Conservation (phyloP, 2,329 filamentous ascomycete species). For the Tetracladium maxilliforme region DNA sequence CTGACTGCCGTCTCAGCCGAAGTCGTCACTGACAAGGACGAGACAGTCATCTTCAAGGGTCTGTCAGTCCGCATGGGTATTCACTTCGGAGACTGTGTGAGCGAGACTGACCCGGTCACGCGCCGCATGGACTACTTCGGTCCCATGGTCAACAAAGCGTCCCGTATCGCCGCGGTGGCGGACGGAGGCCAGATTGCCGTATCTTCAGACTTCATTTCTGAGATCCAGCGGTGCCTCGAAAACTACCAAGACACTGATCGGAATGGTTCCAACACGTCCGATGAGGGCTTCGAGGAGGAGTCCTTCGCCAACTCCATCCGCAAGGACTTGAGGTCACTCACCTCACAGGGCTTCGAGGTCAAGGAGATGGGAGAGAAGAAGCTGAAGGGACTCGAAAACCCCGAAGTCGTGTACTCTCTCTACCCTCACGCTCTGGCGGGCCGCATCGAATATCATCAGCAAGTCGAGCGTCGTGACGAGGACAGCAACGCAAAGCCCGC, state of each 20-base stretch:
- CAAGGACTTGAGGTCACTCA: constrained; percentile 74
- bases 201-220: constrained; percentile 90
- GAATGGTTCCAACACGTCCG: constrained; percentile 50
- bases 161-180: constrained; percentile 84
- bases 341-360: constrained; percentile 86
- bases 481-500: constrained; percentile 36
- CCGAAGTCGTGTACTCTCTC: constrained; percentile 87
- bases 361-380: constrained; percentile 93
- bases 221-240: constrained; percentile 83
- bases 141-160: constrained; percentile 96
- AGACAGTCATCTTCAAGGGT: constrained; percentile 82
- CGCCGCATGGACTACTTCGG: constrained; percentile 99
- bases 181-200: constrained; percentile 96
- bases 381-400: constrained; percentile 93
- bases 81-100: constrained; percentile 88
- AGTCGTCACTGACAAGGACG: constrained; percentile 68
- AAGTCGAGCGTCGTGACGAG: constrained; percentile 10
- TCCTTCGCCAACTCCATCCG: constrained; percentile 62
- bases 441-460: constrained; percentile 53
- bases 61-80: constrained; percentile 95
- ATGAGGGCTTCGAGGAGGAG: constrained; percentile 66
- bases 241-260: constrained; percentile 78
- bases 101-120: constrained; percentile 89
- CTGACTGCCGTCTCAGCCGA: constrained; percentile 75
- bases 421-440: constrained; percentile 82